phyloP scores from a whole-genome alignment of 2,329 filamentous ascomycete genomes.

The Pestalotiopsis sp. region DNA sequence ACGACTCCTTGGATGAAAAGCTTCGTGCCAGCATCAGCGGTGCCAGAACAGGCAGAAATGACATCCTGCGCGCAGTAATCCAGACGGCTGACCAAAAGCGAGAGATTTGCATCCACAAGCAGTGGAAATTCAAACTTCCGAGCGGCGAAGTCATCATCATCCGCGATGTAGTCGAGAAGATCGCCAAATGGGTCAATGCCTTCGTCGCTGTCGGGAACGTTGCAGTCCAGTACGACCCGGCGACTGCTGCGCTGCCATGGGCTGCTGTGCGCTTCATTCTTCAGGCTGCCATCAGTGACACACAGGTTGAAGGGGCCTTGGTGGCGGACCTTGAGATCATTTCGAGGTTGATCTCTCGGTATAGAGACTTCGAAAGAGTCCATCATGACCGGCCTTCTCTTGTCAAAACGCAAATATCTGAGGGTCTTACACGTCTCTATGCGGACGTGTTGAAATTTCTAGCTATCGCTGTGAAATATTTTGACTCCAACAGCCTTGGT shows the following conservation, averaged over 20 bases:
- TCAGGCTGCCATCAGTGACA: slow-evolving; percentile 11
- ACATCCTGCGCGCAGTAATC: background rate
- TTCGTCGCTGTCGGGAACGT: slow-evolving; percentile 29
- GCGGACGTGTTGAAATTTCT: background rate
- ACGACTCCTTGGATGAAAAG: background rate
- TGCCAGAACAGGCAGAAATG: background rate
- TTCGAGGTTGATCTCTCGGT: background rate
- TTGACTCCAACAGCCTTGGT: background rate
- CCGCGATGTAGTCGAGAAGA: slow-evolving; percentile 18
- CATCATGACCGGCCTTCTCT: background rate
- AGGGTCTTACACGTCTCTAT: background rate
- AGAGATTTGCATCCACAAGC: background rate
- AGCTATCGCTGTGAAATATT: background rate
- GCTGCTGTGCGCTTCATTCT: slow-evolving; percentile 29
- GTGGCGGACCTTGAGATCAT: background rate
- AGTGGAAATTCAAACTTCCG: background rate
- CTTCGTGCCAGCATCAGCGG: background rate
- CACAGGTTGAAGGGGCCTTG: background rate
- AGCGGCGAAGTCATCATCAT: slow-evolving; percentile 14
- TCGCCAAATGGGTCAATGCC: slow-evolving; percentile 25
- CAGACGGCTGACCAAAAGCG: background rate
- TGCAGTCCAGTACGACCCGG: slow-evolving; percentile 26
- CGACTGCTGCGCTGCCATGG: slow-evolving; percentile 31
- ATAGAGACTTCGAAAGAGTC: background rate
- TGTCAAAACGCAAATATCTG: background rate